A percentile compares a stretch with the other conserved stretches of the same genome.
Evolutionary conservation across 1,139 yeast genomes (phyloP).

Genomic region (Yarrowia galli): DNA sequence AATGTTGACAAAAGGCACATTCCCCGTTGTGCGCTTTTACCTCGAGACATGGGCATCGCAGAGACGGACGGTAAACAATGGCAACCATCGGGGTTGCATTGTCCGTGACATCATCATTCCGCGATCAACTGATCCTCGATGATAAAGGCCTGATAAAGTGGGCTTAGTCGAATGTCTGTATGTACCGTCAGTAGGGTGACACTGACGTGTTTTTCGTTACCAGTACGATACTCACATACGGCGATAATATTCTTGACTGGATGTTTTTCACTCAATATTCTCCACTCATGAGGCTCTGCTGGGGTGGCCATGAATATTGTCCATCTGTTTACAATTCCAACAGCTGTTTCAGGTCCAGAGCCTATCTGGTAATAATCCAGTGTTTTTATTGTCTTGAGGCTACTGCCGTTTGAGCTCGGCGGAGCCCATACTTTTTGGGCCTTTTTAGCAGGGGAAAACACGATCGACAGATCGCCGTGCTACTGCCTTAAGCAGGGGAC

Average conservation of each 20-base stretch:
- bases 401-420: background rate
- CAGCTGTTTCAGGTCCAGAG: background rate
- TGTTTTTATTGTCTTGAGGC: slow-evolving; percentile 3
- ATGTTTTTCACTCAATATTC: too few species aligned
- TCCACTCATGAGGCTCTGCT: too few species aligned
- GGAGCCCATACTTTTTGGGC: slow-evolving; percentile 1
- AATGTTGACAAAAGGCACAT: background rate
- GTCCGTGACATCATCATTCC: slow-evolving; percentile 9
- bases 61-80: slow-evolving; percentile 17
- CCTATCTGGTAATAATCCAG: background rate
- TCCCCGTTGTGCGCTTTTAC: background rate
- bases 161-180: too few species aligned
- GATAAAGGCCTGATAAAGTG: slow-evolving; percentile 4
- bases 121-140: slow-evolving; percentile 10
- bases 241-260: slow-evolving; percentile 1
- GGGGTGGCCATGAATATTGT: too few species aligned
- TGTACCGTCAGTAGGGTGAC: too few species aligned
- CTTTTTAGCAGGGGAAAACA: background rate
- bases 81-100: slow-evolving; percentile 20
- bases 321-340: background rate
- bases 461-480: slow-evolving; percentile 1
- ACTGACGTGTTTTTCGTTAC: background rate
- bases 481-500: slow-evolving; percentile 25
- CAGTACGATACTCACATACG: background rate
- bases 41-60: slow-evolving; percentile 7